These are phyloP conservation scores for Euptelea pleiosperma DNA, from an alignment of 164 flowering plant species.

Conservation along the genomic window DNA sequence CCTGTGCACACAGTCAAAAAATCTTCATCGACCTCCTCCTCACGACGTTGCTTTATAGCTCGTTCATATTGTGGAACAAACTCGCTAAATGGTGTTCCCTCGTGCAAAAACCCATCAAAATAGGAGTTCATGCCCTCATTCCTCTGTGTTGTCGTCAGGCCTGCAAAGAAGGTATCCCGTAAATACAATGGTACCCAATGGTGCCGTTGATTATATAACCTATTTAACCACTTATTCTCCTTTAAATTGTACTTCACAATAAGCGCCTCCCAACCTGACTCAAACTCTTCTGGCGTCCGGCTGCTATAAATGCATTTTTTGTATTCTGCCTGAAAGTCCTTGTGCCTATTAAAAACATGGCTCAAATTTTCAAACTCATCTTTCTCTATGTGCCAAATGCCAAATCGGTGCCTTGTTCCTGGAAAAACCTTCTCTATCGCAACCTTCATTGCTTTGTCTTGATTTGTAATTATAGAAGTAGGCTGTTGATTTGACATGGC, in stretches of 20 bases:
- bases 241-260: background rate
- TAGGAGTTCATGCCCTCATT: constrained; percentile 2
- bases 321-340: constrained; percentile 10
- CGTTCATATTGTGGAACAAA: background rate
- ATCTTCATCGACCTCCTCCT: background rate
- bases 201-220: constrained; percentile 4
- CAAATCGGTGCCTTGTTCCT: constrained; percentile 8
- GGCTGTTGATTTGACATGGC: constrained; percentile 11
- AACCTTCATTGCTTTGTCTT: constrained; percentile 13
- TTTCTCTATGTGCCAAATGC: constrained; percentile 11
- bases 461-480: constrained; percentile 10
- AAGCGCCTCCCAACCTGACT: constrained; percentile 8
- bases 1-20: background rate
- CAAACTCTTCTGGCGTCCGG: constrained; percentile 6
- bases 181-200: constrained; percentile 10
- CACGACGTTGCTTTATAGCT: too few relatives aligned
- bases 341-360: constrained; percentile 5
- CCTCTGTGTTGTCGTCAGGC: background rate
- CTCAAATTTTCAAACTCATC: constrained; percentile 7
- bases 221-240: constrained; percentile 10
- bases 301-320: constrained; percentile 10
- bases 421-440: constrained; percentile 15
- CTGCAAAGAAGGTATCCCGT: constrained; percentile 5
- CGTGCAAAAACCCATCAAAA: constrained; percentile 11
- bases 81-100: constrained; percentile 3